Evolutionary conservation across 2,329 filamentous ascomycete genomes (phyloP), one percentile per base, ranked within the genome.

Genomic region (Colletotrichum caudatum): DNA sequence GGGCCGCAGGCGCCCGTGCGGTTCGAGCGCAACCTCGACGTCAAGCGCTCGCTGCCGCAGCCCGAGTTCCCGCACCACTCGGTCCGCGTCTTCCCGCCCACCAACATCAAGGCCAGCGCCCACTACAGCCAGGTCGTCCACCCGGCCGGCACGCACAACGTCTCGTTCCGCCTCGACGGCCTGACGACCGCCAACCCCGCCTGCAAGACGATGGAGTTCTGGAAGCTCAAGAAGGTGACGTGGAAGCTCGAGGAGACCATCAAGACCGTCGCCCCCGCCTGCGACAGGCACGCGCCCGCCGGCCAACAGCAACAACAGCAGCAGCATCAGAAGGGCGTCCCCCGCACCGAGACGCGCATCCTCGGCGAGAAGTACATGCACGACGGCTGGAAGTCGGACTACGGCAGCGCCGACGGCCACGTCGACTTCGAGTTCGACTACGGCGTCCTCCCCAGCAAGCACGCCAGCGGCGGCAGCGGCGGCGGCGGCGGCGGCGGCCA

Each of bases 231-330:
- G 81, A 96, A 97, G 82, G 88, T 98, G 75, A 94, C 92, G 74
- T 99, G 95, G 95, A 91, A 93, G 75, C 91, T 99, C 64, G 95
- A 98, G 78, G 95, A 99, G 85, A 92, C 91, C 50, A 89, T 94
- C 80, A 92, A 91, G 82, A 91, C 92, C 48, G 86, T 95, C 50
- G 93, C 94, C 0, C 91, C 93, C 1, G 93, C 94, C 23, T 98
- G 96, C 83, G 78, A 87, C 46, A 93, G 92, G 80, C 96, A 98
- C 82, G 81, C 87, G 11, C 86, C 88, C 76, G 76, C 78, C 66
- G 86, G 88, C 75, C 85, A 87, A 73, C 48, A 57, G 33, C 26
- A 29, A 3, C 26, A 29, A 3, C 26, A 29, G 26, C 26, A 29
- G 26, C 29, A 78, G 20, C 76, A 80, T 23, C 78, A 78, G 76